A percentile compares a stretch with the other conserved stretches of the same genome.
phyloP scores from a whole-genome alignment of 768 basidiomycete species.

The Clathrus columnatus region DNA sequence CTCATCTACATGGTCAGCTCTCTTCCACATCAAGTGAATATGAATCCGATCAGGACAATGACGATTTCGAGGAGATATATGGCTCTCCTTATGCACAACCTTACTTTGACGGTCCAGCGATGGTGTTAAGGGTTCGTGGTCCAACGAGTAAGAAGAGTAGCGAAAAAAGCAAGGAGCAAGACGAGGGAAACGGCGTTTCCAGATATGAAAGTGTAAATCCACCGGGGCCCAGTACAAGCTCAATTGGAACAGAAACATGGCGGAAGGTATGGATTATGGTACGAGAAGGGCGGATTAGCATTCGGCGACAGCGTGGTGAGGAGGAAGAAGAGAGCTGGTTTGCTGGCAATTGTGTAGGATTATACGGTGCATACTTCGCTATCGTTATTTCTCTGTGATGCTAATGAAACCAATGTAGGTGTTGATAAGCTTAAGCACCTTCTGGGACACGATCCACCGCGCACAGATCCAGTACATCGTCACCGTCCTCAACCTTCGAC shows the following conservation, averaged over 20 bases:
- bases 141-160: not conserved
- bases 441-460: not conserved
- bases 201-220: not conserved
- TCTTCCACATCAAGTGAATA: not conserved
- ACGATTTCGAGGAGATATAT: not conserved
- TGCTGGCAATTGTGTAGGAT: not conserved
- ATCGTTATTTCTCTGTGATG: not conserved
- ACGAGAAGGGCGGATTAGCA: not conserved
- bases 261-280: slow-evolving; percentile 2
- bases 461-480: not conserved
- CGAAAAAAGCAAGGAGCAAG: not conserved
- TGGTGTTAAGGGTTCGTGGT: not conserved
- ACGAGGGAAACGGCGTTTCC: not conserved
- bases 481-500: not conserved
- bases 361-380: not conserved
- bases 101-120: not conserved
- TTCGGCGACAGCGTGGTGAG: not conserved
- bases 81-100: slow-evolving; percentile 3
- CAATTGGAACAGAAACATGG: not conserved
- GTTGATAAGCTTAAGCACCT: not conserved
- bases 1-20: not conserved
- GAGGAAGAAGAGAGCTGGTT: not conserved
- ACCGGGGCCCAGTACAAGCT: not conserved
- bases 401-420: not conserved
- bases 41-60: not conserved